Evolutionary conservation across 2,329 filamentous ascomycete species (phyloP), one percentile per base, ranked within the genome.

Genomic region (Colletotrichum melonis): DNA sequence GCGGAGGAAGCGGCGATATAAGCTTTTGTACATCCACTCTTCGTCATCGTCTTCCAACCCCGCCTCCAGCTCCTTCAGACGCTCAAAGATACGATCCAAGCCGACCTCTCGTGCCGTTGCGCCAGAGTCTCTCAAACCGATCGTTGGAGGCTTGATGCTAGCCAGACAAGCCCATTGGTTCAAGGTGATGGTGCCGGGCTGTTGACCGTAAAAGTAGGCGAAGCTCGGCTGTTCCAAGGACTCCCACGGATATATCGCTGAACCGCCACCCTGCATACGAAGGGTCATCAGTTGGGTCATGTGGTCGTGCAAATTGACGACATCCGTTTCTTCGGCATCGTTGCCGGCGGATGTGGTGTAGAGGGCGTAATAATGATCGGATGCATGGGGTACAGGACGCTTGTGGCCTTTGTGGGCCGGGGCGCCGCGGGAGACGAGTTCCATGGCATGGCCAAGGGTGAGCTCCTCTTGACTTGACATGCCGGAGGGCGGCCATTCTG

Each of bases 221-320:
- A 91, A 91, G 79, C 92, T 94, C 5, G 93, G 93, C 78, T 94
- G 92, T 78, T 95, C 93, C 30, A 95, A 84, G 1, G 92, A 92
- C 74, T 92, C 89, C 93, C 91, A 94, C 2, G 91, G 92, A 72
- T 85, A 80, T 3, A 80, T 78, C 57, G 88, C 84, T 65, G 73
- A 46, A 5, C 83, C 84, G 0, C 80, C 77, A 4, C 86, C 85
- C 69, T 86, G 82, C 16, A 88, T 82, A 30, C 86, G 83, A 78
- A 91, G 80, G 2, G 88, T 90, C 85, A 89, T 90, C 76, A 91
- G 85, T 80, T 90, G 87, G 9, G 84, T 86, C 89, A 91, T 91
- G 63, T 86, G 81, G 75, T 89, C 86, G 78, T 90, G 88, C 30
- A 86, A 79, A 76, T 88, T 86, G 19, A 83, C 86, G 8, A 80